Conservation (phyloP, 2,329 filamentous ascomycete genomes). For the Dissoconium aciculare region DNA sequence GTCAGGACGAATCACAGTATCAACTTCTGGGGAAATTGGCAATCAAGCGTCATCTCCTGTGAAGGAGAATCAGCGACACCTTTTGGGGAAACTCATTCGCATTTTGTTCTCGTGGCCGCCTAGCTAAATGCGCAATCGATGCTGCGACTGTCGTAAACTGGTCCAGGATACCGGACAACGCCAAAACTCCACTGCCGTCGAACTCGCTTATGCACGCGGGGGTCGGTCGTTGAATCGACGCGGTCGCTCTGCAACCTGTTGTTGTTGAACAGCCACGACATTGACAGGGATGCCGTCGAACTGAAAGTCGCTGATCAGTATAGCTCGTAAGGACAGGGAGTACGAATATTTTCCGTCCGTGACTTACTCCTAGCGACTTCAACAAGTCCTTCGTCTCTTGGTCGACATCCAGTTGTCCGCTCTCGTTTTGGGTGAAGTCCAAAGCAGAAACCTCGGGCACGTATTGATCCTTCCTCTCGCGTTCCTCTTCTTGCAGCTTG, state of each 20-base stretch:
- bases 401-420: constrained; percentile 87
- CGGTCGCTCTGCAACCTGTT: constrained; percentile 69
- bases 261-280: constrained; percentile 77
- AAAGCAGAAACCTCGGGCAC: constrained; percentile 97
- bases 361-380: constrained; percentile 94
- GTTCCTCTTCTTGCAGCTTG: constrained; percentile 99
- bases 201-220: constrained; percentile 17
- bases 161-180: too few relatives aligned
- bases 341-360: constrained; percentile 5
- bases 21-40: constrained; percentile 6
- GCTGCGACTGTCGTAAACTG: too few relatives aligned
- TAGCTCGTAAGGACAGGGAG: too few relatives aligned
- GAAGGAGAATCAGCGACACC: constrained; percentile 12
- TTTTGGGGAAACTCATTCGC: constrained; percentile 7
- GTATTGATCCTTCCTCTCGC: constrained; percentile 99
- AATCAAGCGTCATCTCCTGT: constrained; percentile 12
- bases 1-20: background rate
- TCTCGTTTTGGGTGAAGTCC: constrained; percentile 94
- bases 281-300: constrained; percentile 98
- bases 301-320: too few relatives aligned
- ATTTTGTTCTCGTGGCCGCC: too few relatives aligned
- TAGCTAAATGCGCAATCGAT: too few relatives aligned
- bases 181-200: too few relatives aligned
- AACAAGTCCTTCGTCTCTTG: constrained; percentile 96
- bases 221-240: constrained; percentile 60